Percentiles rank a stretch among this genome's conserved stretches.
Conservation (phyloP, 2,329 filamentous ascomycete species). For the Penicillium sp. region DNA sequence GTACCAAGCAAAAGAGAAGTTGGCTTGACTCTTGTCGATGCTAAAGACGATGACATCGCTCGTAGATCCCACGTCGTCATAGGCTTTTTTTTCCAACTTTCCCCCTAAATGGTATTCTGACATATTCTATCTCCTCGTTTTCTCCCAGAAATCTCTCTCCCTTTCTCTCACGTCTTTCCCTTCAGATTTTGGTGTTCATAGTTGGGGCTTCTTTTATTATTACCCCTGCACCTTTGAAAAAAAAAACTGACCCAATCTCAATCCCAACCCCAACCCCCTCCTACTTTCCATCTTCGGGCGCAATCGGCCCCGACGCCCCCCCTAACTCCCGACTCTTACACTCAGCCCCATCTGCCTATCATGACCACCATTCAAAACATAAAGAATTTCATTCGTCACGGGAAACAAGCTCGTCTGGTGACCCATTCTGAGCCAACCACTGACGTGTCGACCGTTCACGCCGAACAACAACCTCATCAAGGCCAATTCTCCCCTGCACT, state of each 20-base stretch:
- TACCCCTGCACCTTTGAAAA: not conserved
- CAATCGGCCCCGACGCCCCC: not conserved
- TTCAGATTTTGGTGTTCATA: slow-evolving; percentile 1
- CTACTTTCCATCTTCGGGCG: not conserved
- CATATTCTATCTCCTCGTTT: not conserved
- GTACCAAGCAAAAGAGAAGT: not conserved
- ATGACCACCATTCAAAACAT: slow-evolving; percentile 86
- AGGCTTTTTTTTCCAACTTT: slow-evolving; percentile 5
- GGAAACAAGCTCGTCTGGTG: slow-evolving; percentile 82
- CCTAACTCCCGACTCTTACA: not conserved
- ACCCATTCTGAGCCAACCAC: slow-evolving; percentile 64
- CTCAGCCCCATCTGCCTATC: slow-evolving; percentile 14
- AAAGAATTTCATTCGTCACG: slow-evolving; percentile 97
- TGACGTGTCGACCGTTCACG: slow-evolving; percentile 64
- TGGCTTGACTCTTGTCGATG: not conserved
- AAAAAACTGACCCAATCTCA: not conserved
- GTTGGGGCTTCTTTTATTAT: slow-evolving; percentile 6
- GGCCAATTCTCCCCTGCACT: slow-evolving; percentile 52
- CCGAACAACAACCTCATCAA: slow-evolving; percentile 58
- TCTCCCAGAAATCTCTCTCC: not conserved
- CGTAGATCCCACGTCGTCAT: slow-evolving; percentile 5
- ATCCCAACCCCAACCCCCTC: slow-evolving; percentile 1
- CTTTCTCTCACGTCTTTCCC: slow-evolving; percentile 6
- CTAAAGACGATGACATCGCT: slow-evolving; percentile 10
- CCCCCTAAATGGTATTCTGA: not conserved